Conservation (phyloP, 2,329 filamentous ascomycete genomes). For the Aureobasidium sp. region DNA sequence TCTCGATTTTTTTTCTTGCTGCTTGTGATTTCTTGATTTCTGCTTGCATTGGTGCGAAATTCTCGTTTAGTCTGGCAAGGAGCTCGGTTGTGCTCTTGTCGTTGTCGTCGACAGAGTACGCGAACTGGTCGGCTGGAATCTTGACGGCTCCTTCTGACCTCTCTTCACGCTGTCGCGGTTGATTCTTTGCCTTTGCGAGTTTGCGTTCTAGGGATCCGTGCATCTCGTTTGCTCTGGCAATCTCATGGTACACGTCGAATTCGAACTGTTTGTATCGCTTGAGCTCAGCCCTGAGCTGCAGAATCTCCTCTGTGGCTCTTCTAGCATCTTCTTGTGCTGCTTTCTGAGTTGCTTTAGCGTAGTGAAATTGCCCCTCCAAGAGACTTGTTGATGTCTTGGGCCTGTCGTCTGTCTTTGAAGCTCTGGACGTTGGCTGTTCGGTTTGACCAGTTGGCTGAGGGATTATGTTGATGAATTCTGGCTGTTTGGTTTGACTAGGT, state of each 20-base stretch:
- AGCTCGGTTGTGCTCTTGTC: background rate
- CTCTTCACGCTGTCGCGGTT: too few relatives aligned
- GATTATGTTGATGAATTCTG: background rate
- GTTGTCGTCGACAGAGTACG: background rate
- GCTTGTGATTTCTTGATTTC: background rate
- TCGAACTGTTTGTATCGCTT: background rate
- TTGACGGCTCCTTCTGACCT: background rate
- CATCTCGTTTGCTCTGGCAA: background rate
- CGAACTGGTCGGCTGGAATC: background rate
- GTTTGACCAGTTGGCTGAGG: background rate
- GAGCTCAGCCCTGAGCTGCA: background rate
- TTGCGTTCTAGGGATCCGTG: background rate
- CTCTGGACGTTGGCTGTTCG: background rate
- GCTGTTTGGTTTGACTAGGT: background rate
- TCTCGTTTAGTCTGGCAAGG: background rate
- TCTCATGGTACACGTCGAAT: background rate
- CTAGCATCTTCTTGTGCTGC: background rate
- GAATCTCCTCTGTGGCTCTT: too few relatives aligned
- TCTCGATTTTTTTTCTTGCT: background rate
- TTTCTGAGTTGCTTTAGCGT: background rate
- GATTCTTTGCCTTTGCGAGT: background rate
- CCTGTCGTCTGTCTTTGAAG: background rate
- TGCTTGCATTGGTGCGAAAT: background rate
- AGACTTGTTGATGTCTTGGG: background rate
- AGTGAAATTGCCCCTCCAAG: background rate